Evolutionary conservation across 306 rosid species (phyloP).

Genomic region (Lagenaria siceraria): DNA sequence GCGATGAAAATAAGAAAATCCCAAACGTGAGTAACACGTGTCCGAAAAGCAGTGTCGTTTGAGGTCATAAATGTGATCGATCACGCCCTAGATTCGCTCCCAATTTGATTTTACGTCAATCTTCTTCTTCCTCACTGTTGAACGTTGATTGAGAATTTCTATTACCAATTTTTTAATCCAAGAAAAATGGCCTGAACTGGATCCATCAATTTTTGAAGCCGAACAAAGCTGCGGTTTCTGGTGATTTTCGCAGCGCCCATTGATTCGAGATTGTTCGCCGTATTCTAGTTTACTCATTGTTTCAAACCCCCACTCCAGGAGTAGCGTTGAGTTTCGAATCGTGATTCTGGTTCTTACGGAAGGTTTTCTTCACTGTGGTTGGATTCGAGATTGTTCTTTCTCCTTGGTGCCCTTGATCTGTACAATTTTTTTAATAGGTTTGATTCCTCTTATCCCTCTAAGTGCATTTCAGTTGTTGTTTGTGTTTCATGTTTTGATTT

Average conservation of each 20-base stretch:
- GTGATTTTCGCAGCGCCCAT: background rate
- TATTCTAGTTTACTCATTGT: background rate
- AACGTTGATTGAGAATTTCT: background rate
- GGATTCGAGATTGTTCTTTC: background rate
- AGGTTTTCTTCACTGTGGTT: background rate
- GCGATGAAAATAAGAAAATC: background rate
- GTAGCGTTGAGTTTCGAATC: background rate
- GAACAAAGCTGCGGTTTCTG: background rate
- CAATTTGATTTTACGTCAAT: background rate
- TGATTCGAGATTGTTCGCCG: background rate
- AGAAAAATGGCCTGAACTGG: background rate
- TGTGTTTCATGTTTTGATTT: background rate
- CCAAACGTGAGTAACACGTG: conserved; percentile 5
- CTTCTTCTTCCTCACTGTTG: background rate
- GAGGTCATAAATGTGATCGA: background rate
- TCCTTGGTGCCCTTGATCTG: background rate
- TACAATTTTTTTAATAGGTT: background rate
- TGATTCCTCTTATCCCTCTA: background rate
- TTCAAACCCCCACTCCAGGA: background rate
- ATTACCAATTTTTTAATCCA: background rate
- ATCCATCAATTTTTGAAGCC: background rate
- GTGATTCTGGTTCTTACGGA: background rate
- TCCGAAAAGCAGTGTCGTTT: background rate
- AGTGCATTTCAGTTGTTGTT: background rate
- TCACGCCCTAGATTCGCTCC: conserved; percentile 10